A percentile compares a stretch with the other conserved stretches of the same genome.
phyloP scores from a whole-genome alignment of 75 land plant genomes.

The Selaginella tamariscina region DNA sequence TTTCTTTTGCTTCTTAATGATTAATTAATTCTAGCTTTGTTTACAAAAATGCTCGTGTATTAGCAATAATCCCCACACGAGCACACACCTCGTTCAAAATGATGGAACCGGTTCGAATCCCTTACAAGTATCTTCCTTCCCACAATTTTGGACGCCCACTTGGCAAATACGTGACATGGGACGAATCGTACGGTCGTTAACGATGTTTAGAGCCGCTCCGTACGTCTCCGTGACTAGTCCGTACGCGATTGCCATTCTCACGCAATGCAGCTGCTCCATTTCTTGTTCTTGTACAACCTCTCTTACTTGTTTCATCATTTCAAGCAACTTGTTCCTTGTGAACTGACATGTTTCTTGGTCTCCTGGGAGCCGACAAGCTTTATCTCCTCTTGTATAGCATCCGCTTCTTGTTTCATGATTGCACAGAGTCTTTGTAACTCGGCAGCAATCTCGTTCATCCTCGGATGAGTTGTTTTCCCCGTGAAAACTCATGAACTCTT shows the following conservation, averaged over 20 bases:
- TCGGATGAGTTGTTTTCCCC: neutral
- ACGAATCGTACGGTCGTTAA: conserved; percentile 13
- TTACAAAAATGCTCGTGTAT: neutral
- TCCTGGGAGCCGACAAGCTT: neutral
- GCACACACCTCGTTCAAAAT: conserved; percentile 9
- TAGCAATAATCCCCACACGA: conserved; percentile 7
- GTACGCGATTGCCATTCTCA: conserved; percentile 10
- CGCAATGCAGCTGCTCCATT: neutral
- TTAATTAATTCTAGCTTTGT: no score
- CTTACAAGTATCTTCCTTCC: conserved; percentile 8
- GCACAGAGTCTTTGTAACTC: neutral
- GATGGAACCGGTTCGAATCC: conserved; percentile 12
- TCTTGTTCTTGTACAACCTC: conserved; percentile 1
- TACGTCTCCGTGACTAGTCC: neutral
- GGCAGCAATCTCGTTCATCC: neutral
- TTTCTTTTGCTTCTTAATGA: neutral
- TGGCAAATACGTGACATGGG: neutral
- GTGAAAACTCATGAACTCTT: neutral
- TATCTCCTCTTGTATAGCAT: neutral
- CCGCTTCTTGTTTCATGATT: no score
- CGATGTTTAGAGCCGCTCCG: conserved; percentile 2
- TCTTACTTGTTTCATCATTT: neutral
- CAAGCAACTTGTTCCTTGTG: no score
- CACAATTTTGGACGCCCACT: conserved; percentile 10
- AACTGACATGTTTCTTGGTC: no score